Evolutionary conservation across 2,329 filamentous ascomycete species (phyloP).

Genomic region (Curvularia verruculosa): DNA sequence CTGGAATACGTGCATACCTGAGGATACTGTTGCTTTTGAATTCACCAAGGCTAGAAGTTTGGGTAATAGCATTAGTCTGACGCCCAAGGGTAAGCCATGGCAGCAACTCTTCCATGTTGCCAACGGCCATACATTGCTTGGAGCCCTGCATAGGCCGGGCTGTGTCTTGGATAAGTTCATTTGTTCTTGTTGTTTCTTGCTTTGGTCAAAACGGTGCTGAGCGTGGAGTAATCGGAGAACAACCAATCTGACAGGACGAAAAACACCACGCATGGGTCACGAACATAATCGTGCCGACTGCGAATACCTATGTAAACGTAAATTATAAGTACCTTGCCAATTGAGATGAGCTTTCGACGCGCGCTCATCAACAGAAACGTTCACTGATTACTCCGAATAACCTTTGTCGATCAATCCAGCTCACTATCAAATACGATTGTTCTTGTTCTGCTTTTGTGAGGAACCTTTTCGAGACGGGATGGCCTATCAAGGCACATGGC

Average conservation of each 20-base stretch:
- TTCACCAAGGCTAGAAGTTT: slow-evolving; percentile 2
- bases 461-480: neutral
- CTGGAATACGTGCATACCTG: slow-evolving; percentile 1
- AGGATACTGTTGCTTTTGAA: slow-evolving; percentile 9
- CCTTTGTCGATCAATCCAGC: neutral
- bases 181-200: neutral
- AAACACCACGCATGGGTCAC: slow-evolving; percentile 7
- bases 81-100: neutral
- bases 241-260: neutral
- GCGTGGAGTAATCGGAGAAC: neutral
- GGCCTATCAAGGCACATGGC: neutral
- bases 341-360: neutral
- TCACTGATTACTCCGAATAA: neutral
- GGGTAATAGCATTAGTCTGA: slow-evolving; percentile 2
- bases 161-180: slow-evolving; percentile 4
- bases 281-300: slow-evolving; percentile 10
- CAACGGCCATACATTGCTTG: neutral
- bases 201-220: neutral
- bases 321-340: neutral
- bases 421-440: neutral
- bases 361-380: neutral
- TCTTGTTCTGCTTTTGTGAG: neutral
- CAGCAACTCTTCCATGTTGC: neutral
- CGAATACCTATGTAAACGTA: slow-evolving; percentile 13
- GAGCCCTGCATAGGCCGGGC: slow-evolving; percentile 1